Evolutionary conservation across 2,329 filamentous ascomycete species (phyloP).

Genomic region (Pseudocercospora vitis): DNA sequence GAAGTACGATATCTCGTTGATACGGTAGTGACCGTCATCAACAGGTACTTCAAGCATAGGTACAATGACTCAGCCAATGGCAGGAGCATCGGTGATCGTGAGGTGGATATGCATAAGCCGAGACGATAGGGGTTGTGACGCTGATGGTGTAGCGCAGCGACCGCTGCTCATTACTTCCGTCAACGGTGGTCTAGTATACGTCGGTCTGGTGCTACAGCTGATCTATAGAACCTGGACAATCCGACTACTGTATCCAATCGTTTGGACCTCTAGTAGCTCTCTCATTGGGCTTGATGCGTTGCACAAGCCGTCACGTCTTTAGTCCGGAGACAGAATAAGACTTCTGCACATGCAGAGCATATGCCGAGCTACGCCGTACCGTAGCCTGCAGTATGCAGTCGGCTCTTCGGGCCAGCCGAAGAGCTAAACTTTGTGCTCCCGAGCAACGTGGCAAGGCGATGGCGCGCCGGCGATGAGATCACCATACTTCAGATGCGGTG

Average conservation of each 20-base stretch:
- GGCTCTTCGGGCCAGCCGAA: not conserved
- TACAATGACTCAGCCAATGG: constrained; percentile 6
- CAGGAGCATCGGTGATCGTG: not conserved
- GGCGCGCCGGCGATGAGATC: not conserved
- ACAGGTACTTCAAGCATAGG: constrained; percentile 45
- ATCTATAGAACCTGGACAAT: constrained; percentile 3
- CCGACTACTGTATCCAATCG: not conserved
- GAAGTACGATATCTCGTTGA: constrained; percentile 60
- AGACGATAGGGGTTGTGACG: not conserved
- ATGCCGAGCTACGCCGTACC: constrained; percentile 7
- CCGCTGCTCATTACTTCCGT: not conserved
- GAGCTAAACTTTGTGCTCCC: not conserved
- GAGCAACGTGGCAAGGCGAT: constrained; percentile 6
- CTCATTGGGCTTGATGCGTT: not conserved
- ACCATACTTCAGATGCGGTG: not conserved
- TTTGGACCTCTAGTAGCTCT: not conserved
- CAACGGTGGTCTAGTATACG: not conserved
- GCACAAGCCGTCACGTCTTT: constrained; percentile 1
- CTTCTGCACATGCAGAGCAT: constrained; percentile 9
- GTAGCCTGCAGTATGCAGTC: not conserved
- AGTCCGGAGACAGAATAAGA: not conserved
- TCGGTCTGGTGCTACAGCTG: not conserved
- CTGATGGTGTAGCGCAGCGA: not conserved
- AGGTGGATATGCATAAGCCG: constrained; percentile 6
- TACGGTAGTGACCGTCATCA: constrained; percentile 53